Evolutionary conservation across 139 green algal species (phyloP).

Genomic region (Closterium sp.): DNA sequence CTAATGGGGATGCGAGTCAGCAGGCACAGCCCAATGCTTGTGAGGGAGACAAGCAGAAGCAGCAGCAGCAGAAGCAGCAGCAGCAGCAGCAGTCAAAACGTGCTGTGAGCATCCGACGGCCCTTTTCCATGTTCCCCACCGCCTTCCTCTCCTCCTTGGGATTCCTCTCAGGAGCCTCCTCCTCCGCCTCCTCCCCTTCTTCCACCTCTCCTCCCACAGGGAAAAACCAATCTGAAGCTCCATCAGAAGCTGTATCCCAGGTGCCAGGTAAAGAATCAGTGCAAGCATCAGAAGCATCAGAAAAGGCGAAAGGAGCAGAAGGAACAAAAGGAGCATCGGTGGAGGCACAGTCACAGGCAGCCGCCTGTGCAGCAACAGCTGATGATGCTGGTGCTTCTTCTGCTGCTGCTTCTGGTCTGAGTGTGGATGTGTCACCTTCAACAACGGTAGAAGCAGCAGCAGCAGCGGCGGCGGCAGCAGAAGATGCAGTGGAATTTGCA

Average conservation of each 20-base stretch:
- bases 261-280: too few relatives aligned
- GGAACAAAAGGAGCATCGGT: too few relatives aligned
- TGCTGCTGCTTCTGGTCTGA: not conserved
- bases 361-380: not conserved
- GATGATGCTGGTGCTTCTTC: not conserved
- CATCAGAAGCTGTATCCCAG: too few relatives aligned
- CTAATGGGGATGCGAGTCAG: too few relatives aligned
- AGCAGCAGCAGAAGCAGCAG: too few relatives aligned
- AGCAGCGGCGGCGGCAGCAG: too few relatives aligned
- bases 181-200: not conserved
- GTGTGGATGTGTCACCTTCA: not conserved
- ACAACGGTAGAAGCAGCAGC: not conserved
- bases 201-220: not conserved
- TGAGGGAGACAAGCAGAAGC: not conserved
- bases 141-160: not conserved
- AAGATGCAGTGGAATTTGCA: too few relatives aligned
- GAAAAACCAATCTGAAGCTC: not conserved
- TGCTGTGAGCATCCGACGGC: not conserved
- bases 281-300: too few relatives aligned
- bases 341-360: too few relatives aligned
- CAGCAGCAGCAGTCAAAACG: not conserved
- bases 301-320: too few relatives aligned
- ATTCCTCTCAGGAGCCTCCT: not conserved
- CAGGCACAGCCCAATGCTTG: not conserved
- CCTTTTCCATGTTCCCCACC: not conserved